A percentile compares a stretch with the other conserved stretches of the same genome.
These are phyloP conservation scores for Dactylellina leptospora DNA, from an alignment of 2,329 filamentous ascomycete species.

Conservation along the genomic window DNA sequence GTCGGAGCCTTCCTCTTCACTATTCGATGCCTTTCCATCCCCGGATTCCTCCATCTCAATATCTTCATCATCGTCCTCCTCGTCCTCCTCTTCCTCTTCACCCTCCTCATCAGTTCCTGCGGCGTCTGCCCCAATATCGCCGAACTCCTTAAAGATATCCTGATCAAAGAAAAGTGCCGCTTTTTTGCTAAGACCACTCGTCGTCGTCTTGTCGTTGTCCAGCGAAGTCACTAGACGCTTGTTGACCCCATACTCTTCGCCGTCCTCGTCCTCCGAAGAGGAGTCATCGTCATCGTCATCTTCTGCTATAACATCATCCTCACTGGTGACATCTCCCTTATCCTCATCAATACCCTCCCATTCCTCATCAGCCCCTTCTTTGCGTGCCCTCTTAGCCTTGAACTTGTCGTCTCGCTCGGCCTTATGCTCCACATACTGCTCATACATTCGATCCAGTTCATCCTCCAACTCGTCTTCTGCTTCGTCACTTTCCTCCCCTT, in stretches of 20 bases:
- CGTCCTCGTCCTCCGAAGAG: slow-evolving; percentile 64
- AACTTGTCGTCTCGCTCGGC: slow-evolving; percentile 84
- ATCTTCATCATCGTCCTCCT: slow-evolving; percentile 61
- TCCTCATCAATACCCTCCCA: slow-evolving; percentile 87
- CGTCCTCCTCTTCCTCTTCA: slow-evolving; percentile 61
- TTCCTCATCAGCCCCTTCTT: slow-evolving; percentile 82
- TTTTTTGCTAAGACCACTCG: slow-evolving; percentile 77
- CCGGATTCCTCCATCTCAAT: slow-evolving; percentile 60
- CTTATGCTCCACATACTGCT: slow-evolving; percentile 81
- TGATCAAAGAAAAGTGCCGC: slow-evolving; percentile 92
- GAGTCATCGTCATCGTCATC: slow-evolving; percentile 72
- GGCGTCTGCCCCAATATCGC: slow-evolving; percentile 73
- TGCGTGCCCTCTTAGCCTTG: slow-evolving; percentile 85
- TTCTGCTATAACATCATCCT: slow-evolving; percentile 63
- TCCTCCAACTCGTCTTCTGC: slow-evolving; percentile 78
- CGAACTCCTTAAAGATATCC: slow-evolving; percentile 75
- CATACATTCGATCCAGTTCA: slow-evolving; percentile 87
- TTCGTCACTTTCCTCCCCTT: slow-evolving; percentile 72
- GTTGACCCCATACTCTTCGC: slow-evolving; percentile 62
- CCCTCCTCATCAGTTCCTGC: slow-evolving; percentile 65
- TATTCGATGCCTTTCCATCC: slow-evolving; percentile 56
- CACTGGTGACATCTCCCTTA: slow-evolving; percentile 68
- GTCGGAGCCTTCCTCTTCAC: slow-evolving; percentile 55
- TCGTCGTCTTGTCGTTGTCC: slow-evolving; percentile 63
- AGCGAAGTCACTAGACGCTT: slow-evolving; percentile 72